phyloP scores from a whole-genome alignment of 352 stramenopile species.

The Achlya hypogyna region DNA sequence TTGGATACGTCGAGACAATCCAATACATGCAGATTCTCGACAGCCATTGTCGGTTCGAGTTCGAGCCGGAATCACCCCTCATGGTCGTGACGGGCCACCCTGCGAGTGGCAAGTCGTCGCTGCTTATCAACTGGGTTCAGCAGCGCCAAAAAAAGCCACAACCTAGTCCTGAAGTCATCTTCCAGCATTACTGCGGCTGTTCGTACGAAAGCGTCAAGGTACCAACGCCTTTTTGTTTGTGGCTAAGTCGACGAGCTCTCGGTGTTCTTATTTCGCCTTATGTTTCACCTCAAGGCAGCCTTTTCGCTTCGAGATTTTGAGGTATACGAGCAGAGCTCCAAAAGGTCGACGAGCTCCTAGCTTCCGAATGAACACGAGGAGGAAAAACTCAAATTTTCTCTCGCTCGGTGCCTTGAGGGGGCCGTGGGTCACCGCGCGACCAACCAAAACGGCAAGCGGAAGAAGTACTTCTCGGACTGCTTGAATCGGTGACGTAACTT shows the following conservation, averaged over 20 bases:
- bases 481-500: neutral
- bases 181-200: constrained; percentile 70
- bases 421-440: constrained; percentile 32
- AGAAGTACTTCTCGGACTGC: constrained; percentile 22
- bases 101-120: constrained; percentile 64
- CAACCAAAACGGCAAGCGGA: constrained; percentile 30
- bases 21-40: constrained; percentile 63
- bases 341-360: neutral
- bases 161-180: constrained; percentile 50
- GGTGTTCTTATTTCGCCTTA: constrained; percentile 73
- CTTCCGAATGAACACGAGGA: constrained; percentile 69
- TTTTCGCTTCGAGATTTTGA: constrained; percentile 73
- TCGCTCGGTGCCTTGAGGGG: constrained; percentile 64
- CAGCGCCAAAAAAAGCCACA: constrained; percentile 29
- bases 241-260: constrained; percentile 28
- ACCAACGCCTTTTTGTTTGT: neutral
- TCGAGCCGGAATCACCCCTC: constrained; percentile 32
- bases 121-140: constrained; percentile 65
- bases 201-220: constrained; percentile 76
- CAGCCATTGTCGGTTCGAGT: constrained; percentile 40
- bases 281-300: constrained; percentile 64
- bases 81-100: constrained; percentile 52
- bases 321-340: neutral
- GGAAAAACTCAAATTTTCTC: constrained; percentile 80
- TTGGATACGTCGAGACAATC: constrained; percentile 46